Percentiles rank a stretch among this genome's conserved stretches.
phyloP scores from a whole-genome alignment of 2,329 filamentous ascomycete genomes.

The Botryotinia calthae region DNA sequence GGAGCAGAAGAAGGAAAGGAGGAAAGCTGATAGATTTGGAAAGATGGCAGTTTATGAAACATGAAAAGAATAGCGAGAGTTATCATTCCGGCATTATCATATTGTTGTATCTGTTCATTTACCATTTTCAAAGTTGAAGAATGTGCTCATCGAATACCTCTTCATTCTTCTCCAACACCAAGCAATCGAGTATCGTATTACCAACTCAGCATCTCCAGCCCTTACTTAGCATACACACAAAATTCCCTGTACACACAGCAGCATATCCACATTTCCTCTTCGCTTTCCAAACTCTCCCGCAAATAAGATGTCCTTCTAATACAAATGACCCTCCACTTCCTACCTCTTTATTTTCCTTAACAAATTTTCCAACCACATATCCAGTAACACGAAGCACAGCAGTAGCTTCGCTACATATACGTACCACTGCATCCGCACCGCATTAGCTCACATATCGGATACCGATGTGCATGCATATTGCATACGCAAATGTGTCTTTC shows the following conservation, averaged over 20 bases:
- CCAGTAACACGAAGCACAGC: not conserved
- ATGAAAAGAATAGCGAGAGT: not conserved
- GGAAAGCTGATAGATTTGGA: not conserved
- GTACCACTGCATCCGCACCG: too few species aligned
- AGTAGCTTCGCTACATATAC: not conserved
- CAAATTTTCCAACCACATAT: not conserved
- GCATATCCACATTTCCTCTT: too few species aligned
- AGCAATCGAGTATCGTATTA: not conserved
- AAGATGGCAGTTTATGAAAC: not conserved
- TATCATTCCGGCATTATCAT: not conserved
- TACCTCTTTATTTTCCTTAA: not conserved
- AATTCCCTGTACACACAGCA: not conserved
- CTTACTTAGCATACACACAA: not conserved
- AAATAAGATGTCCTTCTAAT: not conserved
- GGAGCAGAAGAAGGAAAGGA: too few species aligned
- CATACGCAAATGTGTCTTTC: not conserved
- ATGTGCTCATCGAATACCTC: not conserved
- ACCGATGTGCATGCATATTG: not conserved
- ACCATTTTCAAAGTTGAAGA: not conserved
- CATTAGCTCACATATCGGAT: not conserved
- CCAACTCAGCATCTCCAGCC: not conserved
- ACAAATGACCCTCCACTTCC: not conserved
- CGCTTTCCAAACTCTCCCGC: not conserved
- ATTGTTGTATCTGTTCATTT: too few species aligned
- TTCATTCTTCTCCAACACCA: not conserved